phyloP scores from a whole-genome alignment of 2,329 filamentous ascomycete genomes.

The Thelonectria olida region DNA sequence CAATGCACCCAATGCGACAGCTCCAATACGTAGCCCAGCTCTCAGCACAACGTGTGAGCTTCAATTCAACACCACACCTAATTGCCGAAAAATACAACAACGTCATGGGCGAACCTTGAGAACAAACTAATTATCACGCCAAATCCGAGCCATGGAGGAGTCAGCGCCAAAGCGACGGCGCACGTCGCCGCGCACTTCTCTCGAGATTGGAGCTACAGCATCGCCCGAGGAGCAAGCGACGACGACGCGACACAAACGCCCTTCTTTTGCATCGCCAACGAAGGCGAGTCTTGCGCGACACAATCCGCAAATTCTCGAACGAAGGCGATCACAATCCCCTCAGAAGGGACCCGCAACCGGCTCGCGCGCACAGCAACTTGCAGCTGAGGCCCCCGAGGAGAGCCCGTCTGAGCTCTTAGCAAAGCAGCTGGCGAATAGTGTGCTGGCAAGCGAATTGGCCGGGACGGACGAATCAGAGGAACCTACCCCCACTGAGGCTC shows the following conservation, averaged over 20 bases:
- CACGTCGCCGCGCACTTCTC: conserved; percentile 61
- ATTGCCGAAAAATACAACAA: background rate
- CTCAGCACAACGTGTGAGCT: background rate
- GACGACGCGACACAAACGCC: conserved; percentile 47
- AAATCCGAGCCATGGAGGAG: conserved; percentile 52
- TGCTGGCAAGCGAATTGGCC: conserved; percentile 34
- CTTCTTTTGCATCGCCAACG: conserved; percentile 74
- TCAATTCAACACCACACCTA: conserved; percentile 2
- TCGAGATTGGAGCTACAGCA: conserved; percentile 47
- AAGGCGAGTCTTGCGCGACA: conserved; percentile 69
- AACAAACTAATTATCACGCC: background rate
- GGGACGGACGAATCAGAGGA: conserved; percentile 31
- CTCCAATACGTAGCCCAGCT: conserved; percentile 21
- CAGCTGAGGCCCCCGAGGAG: conserved; percentile 33
- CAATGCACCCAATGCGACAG: conserved; percentile 35
- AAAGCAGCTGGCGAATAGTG: conserved; percentile 42
- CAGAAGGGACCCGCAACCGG: conserved; percentile 38
- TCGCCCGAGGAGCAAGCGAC: conserved; percentile 39
- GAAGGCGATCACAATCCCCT: conserved; percentile 51
- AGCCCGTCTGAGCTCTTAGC: conserved; percentile 41
- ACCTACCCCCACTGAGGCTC: conserved; percentile 23
- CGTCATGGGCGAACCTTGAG: conserved; percentile 25
- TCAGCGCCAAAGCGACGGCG: conserved; percentile 72
- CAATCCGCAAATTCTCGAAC: conserved; percentile 66
- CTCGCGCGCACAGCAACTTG: conserved; percentile 16